A percentile compares a stretch with the other conserved stretches of the same genome.
Conservation (phyloP, 1,284 basidiomycete species). For the Microbotryum violaceum region DNA sequence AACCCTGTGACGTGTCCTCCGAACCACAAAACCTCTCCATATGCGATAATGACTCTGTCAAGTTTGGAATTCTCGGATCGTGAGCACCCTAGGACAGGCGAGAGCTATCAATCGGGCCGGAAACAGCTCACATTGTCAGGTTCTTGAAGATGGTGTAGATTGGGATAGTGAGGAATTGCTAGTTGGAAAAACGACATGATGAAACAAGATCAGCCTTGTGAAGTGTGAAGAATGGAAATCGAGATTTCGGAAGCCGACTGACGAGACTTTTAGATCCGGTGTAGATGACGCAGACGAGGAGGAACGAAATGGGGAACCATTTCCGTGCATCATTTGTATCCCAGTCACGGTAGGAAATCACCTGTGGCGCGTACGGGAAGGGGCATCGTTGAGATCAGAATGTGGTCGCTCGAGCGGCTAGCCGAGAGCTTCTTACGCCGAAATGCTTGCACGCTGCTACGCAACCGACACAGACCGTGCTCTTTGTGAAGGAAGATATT, state of each 20-base stretch:
- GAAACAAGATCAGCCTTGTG: too few species aligned
- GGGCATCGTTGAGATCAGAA: background rate
- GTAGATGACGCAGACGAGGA: constrained; percentile 93
- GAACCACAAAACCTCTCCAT: constrained; percentile 97
- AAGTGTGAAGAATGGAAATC: background rate
- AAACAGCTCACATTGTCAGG: constrained; percentile 79
- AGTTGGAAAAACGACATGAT: constrained; percentile 1
- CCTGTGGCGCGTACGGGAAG: constrained; percentile 18
- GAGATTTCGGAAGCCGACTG: constrained; percentile 44
- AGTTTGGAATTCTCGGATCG: too few species aligned
- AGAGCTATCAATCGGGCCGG: too few species aligned
- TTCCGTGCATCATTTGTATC: constrained; percentile 74
- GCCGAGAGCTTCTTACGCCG: constrained; percentile 42
- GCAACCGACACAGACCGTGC: constrained; percentile 65
- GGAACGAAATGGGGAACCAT: constrained; percentile 91
- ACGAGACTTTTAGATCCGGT: constrained; percentile 89
- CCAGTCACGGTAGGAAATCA: constrained; percentile 83
- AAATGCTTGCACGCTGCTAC: constrained; percentile 66
- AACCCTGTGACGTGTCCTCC: constrained; percentile 79
- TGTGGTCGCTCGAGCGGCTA: background rate
- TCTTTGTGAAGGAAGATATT: too few species aligned
- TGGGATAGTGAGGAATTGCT: constrained; percentile 91
- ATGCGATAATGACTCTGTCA: constrained; percentile 57
- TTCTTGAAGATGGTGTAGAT: constrained; percentile 95
- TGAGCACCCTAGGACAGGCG: too few species aligned